Evolutionary conservation across 495 filamentous ascomycete species (phyloP), one percentile per base, ranked within the genome.

Genomic region (Xylaria intraflava): DNA sequence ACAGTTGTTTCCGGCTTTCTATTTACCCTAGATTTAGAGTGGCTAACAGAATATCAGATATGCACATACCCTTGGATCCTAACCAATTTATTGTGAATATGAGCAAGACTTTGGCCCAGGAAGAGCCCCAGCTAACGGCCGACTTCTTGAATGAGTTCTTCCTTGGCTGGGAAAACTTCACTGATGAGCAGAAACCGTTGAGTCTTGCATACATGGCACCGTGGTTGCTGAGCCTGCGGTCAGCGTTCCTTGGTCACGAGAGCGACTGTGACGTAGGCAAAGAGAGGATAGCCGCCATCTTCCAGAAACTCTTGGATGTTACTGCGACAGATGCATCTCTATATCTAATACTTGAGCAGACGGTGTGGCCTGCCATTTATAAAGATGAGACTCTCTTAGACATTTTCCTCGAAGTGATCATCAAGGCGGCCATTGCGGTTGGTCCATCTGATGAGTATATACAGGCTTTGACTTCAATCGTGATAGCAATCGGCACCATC

Each of bases 61-160:
- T 82, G 6, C 73, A 72, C 30, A 70, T 86, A 54, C 83, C 83
- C 22, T 64, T 77, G 36, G 80, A 84, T 53, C 72, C 81, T 16
- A 81, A 81, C n/a, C 69, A 72, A 30, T 82, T 85, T 55, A 80
- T 86, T 54, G 69, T 83, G 49, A 78, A 80, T 45, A 78, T 84
- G 31, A 84, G 81, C 65, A 74, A 78, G 63, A 73, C 79, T 42
- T 66, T 86, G 39, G 83, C 83, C 22, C 65, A 66, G 46, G 74
- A 80, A 23, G 80, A 86, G 56, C 81, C 83, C 31, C 81, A 82
- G 60, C 70, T 86, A n/a, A 86, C 83, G 1, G 73, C 73, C 30
- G 83, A 85, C 59, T 85, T 86, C 53, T 56, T 86, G 26, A 83
- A 80, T 24, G 83, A 85, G 62, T 86, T 85, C 57, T 86, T 85